Evolutionary conservation across 2,329 filamentous ascomycete species (phyloP).

Genomic region (Apiospora malaysiana): DNA sequence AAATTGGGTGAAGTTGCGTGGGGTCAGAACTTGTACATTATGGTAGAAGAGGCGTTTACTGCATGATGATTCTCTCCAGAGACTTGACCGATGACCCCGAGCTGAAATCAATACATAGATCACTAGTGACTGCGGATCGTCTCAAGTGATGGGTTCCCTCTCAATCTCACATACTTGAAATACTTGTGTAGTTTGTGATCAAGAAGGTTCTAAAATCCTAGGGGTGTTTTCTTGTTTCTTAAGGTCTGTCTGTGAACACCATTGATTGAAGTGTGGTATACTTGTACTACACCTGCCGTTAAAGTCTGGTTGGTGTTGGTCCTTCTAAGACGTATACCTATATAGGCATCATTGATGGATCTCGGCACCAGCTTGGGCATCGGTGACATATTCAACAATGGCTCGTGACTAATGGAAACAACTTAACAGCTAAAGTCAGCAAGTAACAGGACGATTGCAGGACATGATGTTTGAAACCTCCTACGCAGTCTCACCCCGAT

Average conservation of each 20-base stretch:
- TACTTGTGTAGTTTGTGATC: not conserved
- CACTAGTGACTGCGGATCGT: not conserved
- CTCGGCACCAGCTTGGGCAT: no score
- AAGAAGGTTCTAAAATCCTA: not conserved
- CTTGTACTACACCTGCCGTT: no score
- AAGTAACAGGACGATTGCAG: no score
- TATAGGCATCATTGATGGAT: no score
- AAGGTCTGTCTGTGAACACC: not conserved
- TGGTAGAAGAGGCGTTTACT: conserved; percentile 8
- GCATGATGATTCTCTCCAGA: conserved; percentile 8
- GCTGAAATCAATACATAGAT: not conserved
- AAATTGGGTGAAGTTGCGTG: conserved; percentile 38
- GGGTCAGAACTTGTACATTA: conserved; percentile 16
- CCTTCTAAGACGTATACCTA: no score
- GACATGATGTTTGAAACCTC: no score
- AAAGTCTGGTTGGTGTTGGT: no score
- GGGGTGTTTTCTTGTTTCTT: not conserved
- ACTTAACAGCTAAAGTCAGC: no score
- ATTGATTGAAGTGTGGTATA: not conserved
- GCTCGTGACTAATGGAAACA: no score
- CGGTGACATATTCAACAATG: no score
- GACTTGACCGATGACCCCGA: not conserved
- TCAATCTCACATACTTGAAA: not conserved
- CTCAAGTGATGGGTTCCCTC: conserved; percentile 3
- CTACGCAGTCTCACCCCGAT: no score